These are phyloP conservation scores for Tolypocladium sp. DNA, from an alignment of 2,329 filamentous ascomycete genomes.

Conservation along the genomic window DNA sequence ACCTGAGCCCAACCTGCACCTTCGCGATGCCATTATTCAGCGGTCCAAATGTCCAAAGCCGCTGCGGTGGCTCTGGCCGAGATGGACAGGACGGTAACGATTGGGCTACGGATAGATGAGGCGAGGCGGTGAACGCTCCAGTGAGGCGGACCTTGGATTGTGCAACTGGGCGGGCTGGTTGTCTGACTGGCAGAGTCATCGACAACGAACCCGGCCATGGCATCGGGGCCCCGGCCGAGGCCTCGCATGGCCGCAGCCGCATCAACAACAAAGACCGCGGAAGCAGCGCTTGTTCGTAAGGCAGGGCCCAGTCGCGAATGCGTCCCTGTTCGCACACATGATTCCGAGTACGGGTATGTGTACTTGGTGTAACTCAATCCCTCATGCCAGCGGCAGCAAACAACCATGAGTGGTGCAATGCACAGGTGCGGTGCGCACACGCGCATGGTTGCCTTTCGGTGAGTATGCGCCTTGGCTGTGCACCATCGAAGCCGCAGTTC, in stretches of 20 bases:
- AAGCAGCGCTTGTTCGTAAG: background rate
- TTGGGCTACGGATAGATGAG: background rate
- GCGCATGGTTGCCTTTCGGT: background rate
- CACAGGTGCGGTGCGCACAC: background rate
- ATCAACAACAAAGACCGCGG: background rate
- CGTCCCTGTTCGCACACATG: background rate
- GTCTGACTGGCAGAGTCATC: background rate
- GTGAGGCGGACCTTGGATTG: constrained; percentile 1
- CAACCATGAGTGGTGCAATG: background rate
- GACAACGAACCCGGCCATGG: background rate
- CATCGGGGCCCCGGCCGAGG: background rate
- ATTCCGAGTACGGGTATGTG: background rate
- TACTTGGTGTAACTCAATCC: background rate
- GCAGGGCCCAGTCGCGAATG: too few species aligned
- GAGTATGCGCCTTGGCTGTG: constrained; percentile 1
- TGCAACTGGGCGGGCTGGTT: background rate
- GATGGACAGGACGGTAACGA: background rate
- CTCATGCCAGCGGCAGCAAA: background rate
- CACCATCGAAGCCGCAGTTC: background rate
- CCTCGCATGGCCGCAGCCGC: background rate
- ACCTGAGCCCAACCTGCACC: background rate
- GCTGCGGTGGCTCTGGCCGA: background rate
- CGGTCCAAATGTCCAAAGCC: background rate
- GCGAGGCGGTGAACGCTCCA: constrained; percentile 4
- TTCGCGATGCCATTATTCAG: background rate